These are phyloP conservation scores for Penicillium sp. DNA, from an alignment of 2,329 filamentous ascomycete genomes.

Conservation along the genomic window DNA sequence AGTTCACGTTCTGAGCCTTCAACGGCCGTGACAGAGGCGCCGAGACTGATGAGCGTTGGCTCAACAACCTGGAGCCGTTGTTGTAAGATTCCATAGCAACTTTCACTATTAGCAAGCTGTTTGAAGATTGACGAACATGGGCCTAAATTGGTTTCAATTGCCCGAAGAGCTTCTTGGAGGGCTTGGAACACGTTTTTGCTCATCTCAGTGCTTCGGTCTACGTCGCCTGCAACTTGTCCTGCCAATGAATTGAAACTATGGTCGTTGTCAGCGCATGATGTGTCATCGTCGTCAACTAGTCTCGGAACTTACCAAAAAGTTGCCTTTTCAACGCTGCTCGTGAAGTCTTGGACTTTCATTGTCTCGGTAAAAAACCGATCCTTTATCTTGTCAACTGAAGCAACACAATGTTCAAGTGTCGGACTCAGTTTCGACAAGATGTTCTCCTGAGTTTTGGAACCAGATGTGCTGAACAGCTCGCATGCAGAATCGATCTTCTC, in stretches of 20 bases:
- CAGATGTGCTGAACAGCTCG: constrained; percentile 13
- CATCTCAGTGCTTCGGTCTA: constrained; percentile 16
- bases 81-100: constrained; percentile 19
- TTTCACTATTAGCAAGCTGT: constrained; percentile 23
- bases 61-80: constrained; percentile 20
- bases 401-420: constrained; percentile 17
- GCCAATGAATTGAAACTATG: constrained; percentile 26
- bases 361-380: constrained; percentile 17
- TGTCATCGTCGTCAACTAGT: background rate
- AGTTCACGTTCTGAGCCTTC: constrained; percentile 27
- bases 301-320: constrained; percentile 27
- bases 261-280: background rate
- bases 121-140: constrained; percentile 19
- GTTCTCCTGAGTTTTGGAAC: constrained; percentile 12
- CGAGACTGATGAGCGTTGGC: constrained; percentile 21
- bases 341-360: constrained; percentile 20
- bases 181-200: constrained; percentile 13
- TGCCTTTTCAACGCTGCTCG: constrained; percentile 16
- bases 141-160: constrained; percentile 19
- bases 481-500: constrained; percentile 21
- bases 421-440: constrained; percentile 16
- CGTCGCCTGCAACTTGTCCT: constrained; percentile 13
- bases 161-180: constrained; percentile 25
- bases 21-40: constrained; percentile 23
- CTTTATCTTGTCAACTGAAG: constrained; percentile 16